phyloP scores from a whole-genome alignment of 2,329 filamentous ascomycete species.

The Nemania serpens region DNA sequence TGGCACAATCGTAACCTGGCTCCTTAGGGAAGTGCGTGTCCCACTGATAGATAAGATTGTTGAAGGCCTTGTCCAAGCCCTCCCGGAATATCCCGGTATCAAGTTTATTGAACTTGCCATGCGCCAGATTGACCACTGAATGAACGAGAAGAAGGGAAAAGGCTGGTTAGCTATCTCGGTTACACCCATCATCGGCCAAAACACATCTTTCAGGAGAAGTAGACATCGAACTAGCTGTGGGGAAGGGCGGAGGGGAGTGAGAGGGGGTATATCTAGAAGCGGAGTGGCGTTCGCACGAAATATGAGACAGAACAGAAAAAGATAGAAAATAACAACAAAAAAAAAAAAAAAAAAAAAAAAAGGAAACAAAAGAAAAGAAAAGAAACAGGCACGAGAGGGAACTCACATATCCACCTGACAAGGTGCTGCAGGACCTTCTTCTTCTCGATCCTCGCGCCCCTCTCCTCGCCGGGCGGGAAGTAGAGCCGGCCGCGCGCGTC shows the following conservation, averaged over 20 bases:
- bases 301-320: no score
- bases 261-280: no score
- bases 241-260: no score
- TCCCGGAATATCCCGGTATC: slow-evolving; percentile 6
- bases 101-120: slow-evolving; percentile 2
- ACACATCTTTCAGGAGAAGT: no score
- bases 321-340: no score
- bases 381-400: not conserved
- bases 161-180: no score
- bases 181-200: no score
- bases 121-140: slow-evolving; percentile 1
- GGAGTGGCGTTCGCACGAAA: no score
- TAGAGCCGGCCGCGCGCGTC: slow-evolving; percentile 3
- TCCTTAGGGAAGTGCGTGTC: slow-evolving; percentile 14
- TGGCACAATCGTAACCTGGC: not conserved
- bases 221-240: no score
- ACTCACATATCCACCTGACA: slow-evolving; percentile 18
- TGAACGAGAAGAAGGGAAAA: not conserved
- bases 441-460: slow-evolving; percentile 1
- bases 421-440: slow-evolving; percentile 15
- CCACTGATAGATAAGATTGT: slow-evolving; percentile 18
- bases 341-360: not conserved
- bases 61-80: slow-evolving; percentile 15
- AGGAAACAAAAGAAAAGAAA: not conserved
- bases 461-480: slow-evolving; percentile 7